Base-by-base conservation (phyloP, 768 basidiomycete genomes). In the Suillus brevipes region DNA sequence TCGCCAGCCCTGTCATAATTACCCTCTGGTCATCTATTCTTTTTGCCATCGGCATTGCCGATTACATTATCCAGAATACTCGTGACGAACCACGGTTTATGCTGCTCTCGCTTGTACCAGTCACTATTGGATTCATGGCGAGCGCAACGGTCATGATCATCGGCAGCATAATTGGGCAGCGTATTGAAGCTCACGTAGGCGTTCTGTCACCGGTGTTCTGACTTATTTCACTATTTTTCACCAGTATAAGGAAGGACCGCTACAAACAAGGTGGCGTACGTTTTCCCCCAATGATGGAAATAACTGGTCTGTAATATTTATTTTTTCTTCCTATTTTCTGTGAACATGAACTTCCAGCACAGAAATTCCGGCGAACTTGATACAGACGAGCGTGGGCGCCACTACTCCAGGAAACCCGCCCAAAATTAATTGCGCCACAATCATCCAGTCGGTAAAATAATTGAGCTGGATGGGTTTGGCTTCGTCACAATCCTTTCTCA, bases 21-120 rank as follows among this genome's bases (percentile, higher is more conserved):
- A 6, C 36, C n/a, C 55, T 56, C 13, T 56, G 55, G 55, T 56
- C 55, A 23, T 56, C 36, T 56, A 56, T 56, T 23, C 36, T 56
- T 23, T 56, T 56, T 37, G 36, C 55, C 0, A n/a, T 56, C 14
- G 55, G 36, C 2, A 37, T 56, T 6, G 36, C 16, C 36, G 55
- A 56, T 23, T 56, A 56, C 8, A 56, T 56, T 56, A 16, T 56
- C 5, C n/a, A 56, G n/a, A 37, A 56, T 37, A 6, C 12, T 23
- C 36, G n/a, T 56, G 55, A 14, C 36, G 14, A 36, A 23, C 55
- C 55, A 13, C 55, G 23, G 4, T 56, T 16, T 13, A 56, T 56
- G 55, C 36, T 56, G 14, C 55, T 56, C 6, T 37, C 55, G 34
- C 55, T 56, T 56, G 55, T 37, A 14, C 55, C 55, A 37, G n/a